A percentile compares a stretch with the other conserved stretches of the same genome.
Evolutionary conservation across 768 basidiomycete species (phyloP).

Genomic region (Boletus subcaerulescens): DNA sequence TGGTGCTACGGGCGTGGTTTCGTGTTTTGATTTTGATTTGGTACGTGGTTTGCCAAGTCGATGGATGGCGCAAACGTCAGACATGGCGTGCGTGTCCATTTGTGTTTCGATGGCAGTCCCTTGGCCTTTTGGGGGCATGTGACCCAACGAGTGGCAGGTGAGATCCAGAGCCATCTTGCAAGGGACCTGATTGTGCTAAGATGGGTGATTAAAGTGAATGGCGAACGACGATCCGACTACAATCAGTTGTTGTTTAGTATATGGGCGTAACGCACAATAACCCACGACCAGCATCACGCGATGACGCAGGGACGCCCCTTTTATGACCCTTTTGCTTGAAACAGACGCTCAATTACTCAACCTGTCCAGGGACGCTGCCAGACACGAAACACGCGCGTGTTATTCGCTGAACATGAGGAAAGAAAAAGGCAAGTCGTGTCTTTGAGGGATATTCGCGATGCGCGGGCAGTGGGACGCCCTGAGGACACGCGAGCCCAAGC

Average conservation of each 20-base stretch:
- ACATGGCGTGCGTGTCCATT: neutral
- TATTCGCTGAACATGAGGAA: neutral
- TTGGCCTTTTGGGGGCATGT: neutral
- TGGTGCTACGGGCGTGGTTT: too few species aligned
- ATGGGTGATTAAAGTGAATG: neutral
- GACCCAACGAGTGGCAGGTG: neutral
- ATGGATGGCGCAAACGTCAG: neutral
- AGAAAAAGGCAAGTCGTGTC: neutral
- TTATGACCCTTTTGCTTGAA: neutral
- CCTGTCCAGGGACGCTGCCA: neutral
- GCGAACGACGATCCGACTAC: neutral
- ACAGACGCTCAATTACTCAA: neutral
- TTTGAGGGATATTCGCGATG: constrained; percentile 7
- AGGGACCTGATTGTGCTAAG: neutral
- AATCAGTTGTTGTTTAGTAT: too few species aligned
- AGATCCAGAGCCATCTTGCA: neutral
- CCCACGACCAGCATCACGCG: neutral
- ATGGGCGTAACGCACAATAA: neutral
- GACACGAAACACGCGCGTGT: neutral
- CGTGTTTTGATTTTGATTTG: neutral
- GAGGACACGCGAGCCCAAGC: neutral
- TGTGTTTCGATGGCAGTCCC: neutral
- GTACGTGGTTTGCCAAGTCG: neutral
- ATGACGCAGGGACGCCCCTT: neutral
- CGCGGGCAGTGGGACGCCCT: neutral